Evolutionary conservation across 805 yeast species (phyloP).

Genomic region (Grigorovia humatica): DNA sequence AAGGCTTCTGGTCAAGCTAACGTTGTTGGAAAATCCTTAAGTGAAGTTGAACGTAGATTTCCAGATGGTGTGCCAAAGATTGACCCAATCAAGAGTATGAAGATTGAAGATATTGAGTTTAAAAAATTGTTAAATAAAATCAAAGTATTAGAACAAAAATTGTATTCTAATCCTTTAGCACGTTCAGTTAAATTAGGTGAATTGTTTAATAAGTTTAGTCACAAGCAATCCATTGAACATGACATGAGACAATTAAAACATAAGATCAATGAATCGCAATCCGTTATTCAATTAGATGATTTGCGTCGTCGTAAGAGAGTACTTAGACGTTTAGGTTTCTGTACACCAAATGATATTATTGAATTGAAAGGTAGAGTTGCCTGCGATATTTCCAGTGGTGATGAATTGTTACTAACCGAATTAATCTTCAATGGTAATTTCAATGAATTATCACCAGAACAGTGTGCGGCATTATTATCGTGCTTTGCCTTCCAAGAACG

Average conservation of each 20-base stretch:
- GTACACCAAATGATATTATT: conserved; percentile 77
- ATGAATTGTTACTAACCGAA: conserved; percentile 76
- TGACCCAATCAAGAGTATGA: conserved; percentile 90
- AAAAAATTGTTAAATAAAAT: conserved; percentile 59
- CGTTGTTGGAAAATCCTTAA: conserved; percentile 56
- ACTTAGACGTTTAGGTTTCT: conserved; percentile 81
- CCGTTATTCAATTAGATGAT: conserved; percentile 90
- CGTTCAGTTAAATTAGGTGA: conserved; percentile 51
- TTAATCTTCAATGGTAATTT: conserved; percentile 92
- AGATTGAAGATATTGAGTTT: conserved; percentile 77
- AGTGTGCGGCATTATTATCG: conserved; percentile 82
- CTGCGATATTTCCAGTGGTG: conserved; percentile 88
- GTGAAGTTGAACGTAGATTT: conserved; percentile 72
- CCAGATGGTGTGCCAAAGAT: conserved; percentile 86
- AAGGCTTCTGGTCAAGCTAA: conserved; percentile 51
- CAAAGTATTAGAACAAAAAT: conserved; percentile 69
- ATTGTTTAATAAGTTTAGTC: conserved; percentile 52
- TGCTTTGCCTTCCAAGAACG: conserved; percentile 97
- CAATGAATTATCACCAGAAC: conserved; percentile 78
- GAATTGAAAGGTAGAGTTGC: conserved; percentile 97
- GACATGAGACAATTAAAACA: conserved; percentile 50
- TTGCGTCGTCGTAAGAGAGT: conserved; percentile 88
- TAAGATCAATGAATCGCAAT: conserved; percentile 72
- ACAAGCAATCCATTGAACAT: conserved; percentile 50
- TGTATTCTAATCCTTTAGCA: conserved; percentile 58